A percentile compares a stretch with the other conserved stretches of the same genome.
These are phyloP conservation scores for Amanita subjunquillea DNA, from an alignment of 768 basidiomycete genomes.

Conservation along the genomic window DNA sequence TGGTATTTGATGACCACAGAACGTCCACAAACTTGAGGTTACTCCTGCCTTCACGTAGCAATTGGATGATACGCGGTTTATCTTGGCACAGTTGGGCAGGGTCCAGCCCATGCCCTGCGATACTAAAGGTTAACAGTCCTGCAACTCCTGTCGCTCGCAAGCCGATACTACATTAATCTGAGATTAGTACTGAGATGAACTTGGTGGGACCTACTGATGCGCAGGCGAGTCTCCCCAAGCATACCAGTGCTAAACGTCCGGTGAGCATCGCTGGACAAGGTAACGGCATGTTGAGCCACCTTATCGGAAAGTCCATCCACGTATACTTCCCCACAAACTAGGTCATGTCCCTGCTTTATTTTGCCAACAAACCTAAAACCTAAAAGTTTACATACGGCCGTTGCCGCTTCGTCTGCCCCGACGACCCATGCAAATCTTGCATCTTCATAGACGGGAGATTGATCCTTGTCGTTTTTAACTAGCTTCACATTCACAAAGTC, in stretches of 20 bases:
- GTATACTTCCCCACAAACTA: constrained; percentile 26
- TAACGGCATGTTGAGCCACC: constrained; percentile 4
- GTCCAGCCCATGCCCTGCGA: neutral
- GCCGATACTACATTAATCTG: neutral
- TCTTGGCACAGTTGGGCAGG: neutral
- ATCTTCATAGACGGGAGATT: constrained; percentile 12
- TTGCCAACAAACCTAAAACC: constrained; percentile 33
- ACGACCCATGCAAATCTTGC: constrained; percentile 22
- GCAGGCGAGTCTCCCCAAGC: constrained; percentile 10
- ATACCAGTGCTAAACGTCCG: constrained; percentile 11
- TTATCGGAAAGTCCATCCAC: constrained; percentile 18
- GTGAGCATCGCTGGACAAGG: neutral
- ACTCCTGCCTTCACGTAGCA: constrained; percentile 2
- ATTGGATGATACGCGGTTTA: neutral
- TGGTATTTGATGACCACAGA: constrained; percentile 13
- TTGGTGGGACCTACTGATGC: constrained; percentile 7
- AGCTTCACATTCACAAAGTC: constrained; percentile 21
- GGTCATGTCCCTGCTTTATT: constrained; percentile 14
- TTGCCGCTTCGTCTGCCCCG: constrained; percentile 31
- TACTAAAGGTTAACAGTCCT: neutral
- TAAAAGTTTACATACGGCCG: constrained; percentile 26
- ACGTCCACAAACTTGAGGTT: constrained; percentile 21
- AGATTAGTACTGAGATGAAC: neutral
- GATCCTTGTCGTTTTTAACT: constrained; percentile 11
- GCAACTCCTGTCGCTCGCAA: neutral